phyloP scores from a whole-genome alignment of 495 filamentous ascomycete genomes.

The Penicillium silybi region DNA sequence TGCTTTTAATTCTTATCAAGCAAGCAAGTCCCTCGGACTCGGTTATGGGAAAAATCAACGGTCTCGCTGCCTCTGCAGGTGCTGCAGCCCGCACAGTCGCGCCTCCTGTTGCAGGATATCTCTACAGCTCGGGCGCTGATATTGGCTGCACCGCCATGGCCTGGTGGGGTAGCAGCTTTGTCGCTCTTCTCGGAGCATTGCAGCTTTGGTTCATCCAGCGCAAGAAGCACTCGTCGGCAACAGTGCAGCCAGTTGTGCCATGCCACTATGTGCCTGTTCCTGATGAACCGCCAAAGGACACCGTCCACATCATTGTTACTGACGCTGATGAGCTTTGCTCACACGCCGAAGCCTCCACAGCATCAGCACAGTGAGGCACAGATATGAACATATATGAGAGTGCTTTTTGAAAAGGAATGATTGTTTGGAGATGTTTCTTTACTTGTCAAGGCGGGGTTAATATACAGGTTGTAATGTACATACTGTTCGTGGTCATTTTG shows the following conservation, averaged over 20 bases:
- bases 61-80: slow-evolving; percentile 72
- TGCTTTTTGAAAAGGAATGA: background rate
- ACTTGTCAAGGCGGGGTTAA: background rate
- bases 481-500: background rate
- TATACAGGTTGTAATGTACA: background rate
- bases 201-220: slow-evolving; percentile 65
- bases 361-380: background rate
- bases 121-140: slow-evolving; percentile 65
- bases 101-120: slow-evolving; percentile 68
- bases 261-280: slow-evolving; percentile 27
- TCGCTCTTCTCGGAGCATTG: slow-evolving; percentile 63
- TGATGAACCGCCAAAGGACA: slow-evolving; percentile 24
- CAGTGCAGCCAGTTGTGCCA: slow-evolving; percentile 28
- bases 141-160: slow-evolving; percentile 69
- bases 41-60: slow-evolving; percentile 74
- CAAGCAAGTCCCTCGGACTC: slow-evolving; percentile 67
- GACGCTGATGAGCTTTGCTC: slow-evolving; percentile 16
- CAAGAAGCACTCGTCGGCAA: slow-evolving; percentile 39
- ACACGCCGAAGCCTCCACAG: background rate
- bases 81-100: slow-evolving; percentile 74
- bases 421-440: background rate
- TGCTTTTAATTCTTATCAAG: slow-evolving; percentile 79
- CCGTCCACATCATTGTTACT: slow-evolving; percentile 37
- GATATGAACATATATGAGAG: background rate
- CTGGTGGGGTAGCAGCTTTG: slow-evolving; percentile 72